Conservation (phyloP, 176 grass and related monocot genomes). For the Dactylis glomerata region DNA sequence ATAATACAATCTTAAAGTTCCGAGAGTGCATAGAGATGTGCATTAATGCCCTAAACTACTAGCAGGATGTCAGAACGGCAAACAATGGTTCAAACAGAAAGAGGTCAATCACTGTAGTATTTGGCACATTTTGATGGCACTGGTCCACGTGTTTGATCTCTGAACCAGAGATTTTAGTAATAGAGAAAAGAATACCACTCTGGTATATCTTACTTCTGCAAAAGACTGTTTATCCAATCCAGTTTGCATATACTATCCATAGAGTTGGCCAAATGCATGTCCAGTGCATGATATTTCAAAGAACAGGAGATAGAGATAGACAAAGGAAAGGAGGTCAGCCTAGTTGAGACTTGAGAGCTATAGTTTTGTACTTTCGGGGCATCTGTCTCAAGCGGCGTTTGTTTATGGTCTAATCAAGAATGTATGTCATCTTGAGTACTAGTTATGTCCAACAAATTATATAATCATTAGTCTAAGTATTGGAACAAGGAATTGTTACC, state of each 20-base stretch:
- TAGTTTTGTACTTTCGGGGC: constrained; percentile 19
- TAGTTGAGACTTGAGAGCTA: constrained; percentile 39
- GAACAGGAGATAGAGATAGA: not conserved
- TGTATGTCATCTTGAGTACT: constrained; percentile 16
- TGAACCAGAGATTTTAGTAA: not conserved
- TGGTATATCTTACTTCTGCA: not conserved
- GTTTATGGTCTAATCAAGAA: constrained; percentile 28
- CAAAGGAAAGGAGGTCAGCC: not conserved
- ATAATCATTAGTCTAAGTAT: constrained; percentile 36
- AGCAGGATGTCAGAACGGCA: constrained; percentile 30
- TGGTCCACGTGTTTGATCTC: not conserved
- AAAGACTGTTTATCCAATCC: not conserved
- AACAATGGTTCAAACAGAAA: not conserved
- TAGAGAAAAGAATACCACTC: not conserved
- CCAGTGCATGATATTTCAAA: constrained; percentile 14
- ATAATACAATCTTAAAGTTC: constrained; percentile 41
- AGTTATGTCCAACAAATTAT: constrained; percentile 30
- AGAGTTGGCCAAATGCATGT: constrained; percentile 9
- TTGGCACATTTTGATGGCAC: not conserved
- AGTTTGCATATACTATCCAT: not conserved
- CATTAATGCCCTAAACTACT: constrained; percentile 32
- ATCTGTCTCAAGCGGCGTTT: constrained; percentile 22
- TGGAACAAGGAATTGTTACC: constrained; percentile 36
- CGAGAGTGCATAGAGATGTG: constrained; percentile 53
- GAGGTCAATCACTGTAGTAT: not conserved